Evolutionary conservation across 2,329 filamentous ascomycete species (phyloP), one percentile per base, ranked within the genome.

Genomic region (Colletotrichum abscissum): DNA sequence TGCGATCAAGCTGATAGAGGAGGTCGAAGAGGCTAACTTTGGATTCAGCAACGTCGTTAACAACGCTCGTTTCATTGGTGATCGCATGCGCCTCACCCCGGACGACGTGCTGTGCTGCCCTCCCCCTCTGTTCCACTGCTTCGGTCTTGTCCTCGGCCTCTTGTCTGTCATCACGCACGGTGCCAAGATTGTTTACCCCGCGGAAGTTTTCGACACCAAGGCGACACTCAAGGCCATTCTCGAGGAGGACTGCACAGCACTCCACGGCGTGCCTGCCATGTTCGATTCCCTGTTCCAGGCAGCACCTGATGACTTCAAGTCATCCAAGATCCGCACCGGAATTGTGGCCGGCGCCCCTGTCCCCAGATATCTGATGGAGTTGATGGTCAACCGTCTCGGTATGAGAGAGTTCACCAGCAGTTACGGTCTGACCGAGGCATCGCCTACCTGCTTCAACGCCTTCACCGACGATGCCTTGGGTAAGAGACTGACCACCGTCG

Each of bases 241-340:
- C 1, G 87, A 92, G 65, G 92, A 94, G 79, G 84, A 86, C 58
- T 93, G 92, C 80, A 96, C 94, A 0, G 94, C 92, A 0, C 86
- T 96, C 0, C 93, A 95, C 79, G 94, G 94, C 42, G 94, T 96
- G 0, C 94, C 94, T 0, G 93, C 94, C 69, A 96, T 96, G 94
- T 95, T 95, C 81, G 93, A 95, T 79, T 91, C 91, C 0, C 82
- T 90, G 2, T 86, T 90, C 76, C 84, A 89, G 22, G 85, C 86
- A 19, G 81, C 85, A 49, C 74, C 80, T 69, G 6, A 74, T 5
- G 80, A 81, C 66, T 86, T 87, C 78, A 81, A 83, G 74, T 86
- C 84, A 78, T 84, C 87, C 1, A 85, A 84, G 6, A 86, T 95
- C 22, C 88, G 94, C 42, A 95, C 93, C 0, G 94, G 94, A 8